A percentile compares a stretch with the other conserved stretches of the same genome.
These are phyloP conservation scores for Hanseniaspora clermontiae DNA, from an alignment of 805 yeast species.

Conservation along the genomic window DNA sequence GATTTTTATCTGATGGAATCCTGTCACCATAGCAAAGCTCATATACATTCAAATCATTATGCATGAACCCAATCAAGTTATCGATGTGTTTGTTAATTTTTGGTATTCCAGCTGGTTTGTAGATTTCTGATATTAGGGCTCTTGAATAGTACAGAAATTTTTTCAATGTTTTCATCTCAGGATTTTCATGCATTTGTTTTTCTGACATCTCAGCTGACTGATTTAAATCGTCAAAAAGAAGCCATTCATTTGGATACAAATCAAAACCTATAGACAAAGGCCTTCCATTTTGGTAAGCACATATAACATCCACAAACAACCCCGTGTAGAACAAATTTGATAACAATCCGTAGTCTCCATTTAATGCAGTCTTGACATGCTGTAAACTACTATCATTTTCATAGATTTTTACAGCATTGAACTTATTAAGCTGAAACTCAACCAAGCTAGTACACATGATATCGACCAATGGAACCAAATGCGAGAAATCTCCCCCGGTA, in stretches of 20 bases:
- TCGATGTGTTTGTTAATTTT: background rate
- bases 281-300: slow-evolving; percentile 22
- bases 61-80: background rate
- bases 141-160: slow-evolving; percentile 7
- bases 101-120: slow-evolving; percentile 7
- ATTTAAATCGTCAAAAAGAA: background rate
- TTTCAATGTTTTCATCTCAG: background rate
- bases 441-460: slow-evolving; percentile 17
- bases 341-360: slow-evolving; percentile 19
- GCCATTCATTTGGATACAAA: slow-evolving; percentile 14
- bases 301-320: slow-evolving; percentile 20
- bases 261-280: slow-evolving; percentile 15
- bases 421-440: slow-evolving; percentile 21
- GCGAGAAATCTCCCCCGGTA: slow-evolving; percentile 23
- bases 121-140: background rate
- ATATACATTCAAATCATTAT: background rate
- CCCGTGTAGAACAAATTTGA: slow-evolving; percentile 24
- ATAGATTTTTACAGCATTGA: slow-evolving; percentile 17
- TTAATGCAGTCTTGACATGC: background rate
- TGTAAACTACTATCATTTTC: slow-evolving; percentile 13
- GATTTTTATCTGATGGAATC: background rate
- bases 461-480: slow-evolving; percentile 16
- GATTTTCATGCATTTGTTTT: background rate
- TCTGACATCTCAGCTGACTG: background rate
- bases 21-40: slow-evolving; percentile 10